Evolutionary conservation across 2,329 filamentous ascomycete genomes (phyloP), one percentile per base, ranked within the genome.

Genomic region (Trichoderma citrinoviride): DNA sequence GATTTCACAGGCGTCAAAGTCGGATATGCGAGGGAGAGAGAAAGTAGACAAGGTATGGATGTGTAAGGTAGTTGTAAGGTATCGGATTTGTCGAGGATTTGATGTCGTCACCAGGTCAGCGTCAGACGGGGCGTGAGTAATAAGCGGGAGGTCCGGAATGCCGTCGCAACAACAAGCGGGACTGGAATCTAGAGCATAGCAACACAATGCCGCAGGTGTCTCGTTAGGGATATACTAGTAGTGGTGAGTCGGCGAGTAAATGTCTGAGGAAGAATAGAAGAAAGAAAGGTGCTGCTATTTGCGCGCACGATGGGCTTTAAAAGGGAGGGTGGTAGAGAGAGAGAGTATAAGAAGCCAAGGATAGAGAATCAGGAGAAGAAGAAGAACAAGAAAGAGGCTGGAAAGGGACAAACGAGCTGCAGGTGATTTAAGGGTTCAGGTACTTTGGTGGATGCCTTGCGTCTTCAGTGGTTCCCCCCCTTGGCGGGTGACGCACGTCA

Each of bases 141-240:
- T 53, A 61, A 61, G 56, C 64, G 64, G 57, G 57, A 61, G 64
- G 56, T 55, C 50, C 57, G 65, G 56, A 62, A 65, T 65, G 67
- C 21, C 37, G 65, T 66, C 52, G 62, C 50, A 64, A 65, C 49
- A 60, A 53, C 52, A n/a, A 37, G 58, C 33, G 29, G 61, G 41
- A 54, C 57, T 60, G 64, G 64, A 65, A 65, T 65, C 25, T 29
- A 37, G 23, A 50, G 50, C 64, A 46, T 65, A 29, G 37, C 55
- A 60, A 53, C 58, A 71, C 72, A 10, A 37, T 37, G 33, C 33
- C 33, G 33, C 12, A 37, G 12, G 33, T 10, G 1, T 1, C 33
- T 4, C 2, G 3, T 37, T 37, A 12, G 14, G 33, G 33, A 10
- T 12, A 37, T 37, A 37, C n/a, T 37, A 37, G 33, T 5, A 37